Evolutionary conservation across 257 asterid species (phyloP).

Genomic region (Solanum phureja): DNA sequence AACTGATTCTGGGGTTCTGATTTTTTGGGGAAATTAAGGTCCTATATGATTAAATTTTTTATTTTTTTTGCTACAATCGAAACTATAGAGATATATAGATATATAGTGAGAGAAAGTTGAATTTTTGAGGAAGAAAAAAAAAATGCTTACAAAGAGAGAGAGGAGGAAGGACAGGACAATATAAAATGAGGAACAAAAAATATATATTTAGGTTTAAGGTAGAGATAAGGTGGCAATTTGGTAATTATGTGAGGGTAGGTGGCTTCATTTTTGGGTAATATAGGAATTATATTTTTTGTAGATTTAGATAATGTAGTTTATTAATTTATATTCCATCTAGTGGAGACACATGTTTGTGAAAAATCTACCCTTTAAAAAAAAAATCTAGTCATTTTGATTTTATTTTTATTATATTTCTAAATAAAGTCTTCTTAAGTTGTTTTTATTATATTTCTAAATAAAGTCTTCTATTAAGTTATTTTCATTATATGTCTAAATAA

Average conservation of each 20-base stretch:
- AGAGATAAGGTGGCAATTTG: slow-evolving; percentile 4
- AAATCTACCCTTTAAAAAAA: background rate
- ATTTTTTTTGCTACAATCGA: background rate
- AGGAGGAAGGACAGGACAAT: background rate
- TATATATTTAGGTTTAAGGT: slow-evolving; percentile 1
- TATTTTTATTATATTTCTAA: background rate
- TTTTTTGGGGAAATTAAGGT: background rate
- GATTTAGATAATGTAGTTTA: background rate
- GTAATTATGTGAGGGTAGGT: background rate
- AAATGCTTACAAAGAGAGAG: background rate
- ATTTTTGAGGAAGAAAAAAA: background rate
- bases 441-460: background rate
- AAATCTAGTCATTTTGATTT: background rate
- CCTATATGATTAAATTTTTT: background rate
- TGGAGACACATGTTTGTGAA: background rate
- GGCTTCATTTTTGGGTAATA: background rate
- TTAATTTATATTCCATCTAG: background rate
- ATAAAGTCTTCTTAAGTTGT: background rate
- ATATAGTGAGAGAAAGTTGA: background rate
- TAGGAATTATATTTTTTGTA: background rate
- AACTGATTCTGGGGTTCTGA: background rate
- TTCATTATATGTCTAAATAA: background rate
- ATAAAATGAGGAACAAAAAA: background rate
- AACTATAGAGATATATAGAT: background rate
- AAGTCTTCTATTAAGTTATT: background rate